Percentiles rank a stretch among this genome's conserved stretches.
Conservation (phyloP, 176 grass and related monocot species). For the Oryza longistaminata region DNA sequence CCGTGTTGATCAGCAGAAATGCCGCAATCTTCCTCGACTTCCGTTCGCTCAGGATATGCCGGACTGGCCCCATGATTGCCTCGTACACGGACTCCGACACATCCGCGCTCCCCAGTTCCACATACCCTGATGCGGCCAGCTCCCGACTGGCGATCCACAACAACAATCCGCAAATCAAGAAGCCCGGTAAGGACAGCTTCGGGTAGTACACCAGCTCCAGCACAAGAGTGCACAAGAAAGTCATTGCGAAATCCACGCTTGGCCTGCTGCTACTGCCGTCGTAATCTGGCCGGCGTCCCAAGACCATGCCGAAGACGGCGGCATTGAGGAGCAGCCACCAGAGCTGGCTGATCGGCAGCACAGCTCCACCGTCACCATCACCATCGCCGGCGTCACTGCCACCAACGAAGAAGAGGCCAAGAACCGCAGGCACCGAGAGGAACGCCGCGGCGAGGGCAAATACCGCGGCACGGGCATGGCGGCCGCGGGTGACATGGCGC, state of each 20-base stretch:
- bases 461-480: constrained; percentile 46
- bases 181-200: constrained; percentile 68
- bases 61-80: constrained; percentile 63
- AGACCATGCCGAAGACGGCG: constrained; percentile 66
- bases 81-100: constrained; percentile 55
- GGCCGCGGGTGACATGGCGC: constrained; percentile 55
- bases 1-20: constrained; percentile 84
- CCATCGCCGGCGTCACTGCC: not conserved
- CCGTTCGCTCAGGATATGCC: constrained; percentile 82
- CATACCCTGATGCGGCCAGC: constrained; percentile 49
- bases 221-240: constrained; percentile 77
- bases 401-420: constrained; percentile 47
- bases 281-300: constrained; percentile 62
- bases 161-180: constrained; percentile 72
- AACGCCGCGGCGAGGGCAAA: constrained; percentile 59
- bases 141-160: constrained; percentile 74
- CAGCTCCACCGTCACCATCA: not conserved
- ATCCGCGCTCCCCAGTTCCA: constrained; percentile 60
- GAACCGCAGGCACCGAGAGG: constrained; percentile 59
- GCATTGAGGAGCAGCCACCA: constrained; percentile 74
- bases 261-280: constrained; percentile 34
- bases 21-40: constrained; percentile 87
- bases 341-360: constrained; percentile 40
- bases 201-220: constrained; percentile 91
- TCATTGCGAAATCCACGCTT: constrained; percentile 64